These are phyloP conservation scores for Dictyophora rubrovolvata DNA, from an alignment of 768 basidiomycete genomes.

Conservation along the genomic window DNA sequence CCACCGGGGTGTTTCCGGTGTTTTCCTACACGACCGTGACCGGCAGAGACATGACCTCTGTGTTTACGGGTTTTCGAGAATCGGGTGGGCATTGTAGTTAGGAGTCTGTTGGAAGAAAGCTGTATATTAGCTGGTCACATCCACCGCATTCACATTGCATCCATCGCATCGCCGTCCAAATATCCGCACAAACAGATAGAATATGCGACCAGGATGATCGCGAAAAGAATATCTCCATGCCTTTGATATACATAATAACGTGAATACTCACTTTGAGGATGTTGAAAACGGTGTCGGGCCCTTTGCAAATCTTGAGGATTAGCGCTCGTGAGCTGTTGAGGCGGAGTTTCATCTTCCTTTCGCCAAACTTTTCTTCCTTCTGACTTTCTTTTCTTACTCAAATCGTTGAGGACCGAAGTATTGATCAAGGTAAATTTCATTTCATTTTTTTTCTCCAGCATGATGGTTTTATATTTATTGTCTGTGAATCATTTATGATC, in stretches of 20 bases:
- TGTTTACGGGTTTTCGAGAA: slow-evolving; percentile 98
- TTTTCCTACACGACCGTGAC: slow-evolving; percentile 99
- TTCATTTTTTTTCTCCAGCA: slow-evolving; percentile 31
- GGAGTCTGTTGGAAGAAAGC: slow-evolving; percentile 18
- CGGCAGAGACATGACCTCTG: slow-evolving; percentile 98
- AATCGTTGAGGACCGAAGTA: background rate
- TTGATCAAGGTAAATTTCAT: background rate
- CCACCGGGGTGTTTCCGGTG: slow-evolving; percentile 99
- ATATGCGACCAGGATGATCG: background rate
- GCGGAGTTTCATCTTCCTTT: background rate
- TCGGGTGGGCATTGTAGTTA: slow-evolving; percentile 78
- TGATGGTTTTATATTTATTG: slow-evolving; percentile 55
- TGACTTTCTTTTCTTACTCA: background rate
- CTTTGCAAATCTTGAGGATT: background rate
- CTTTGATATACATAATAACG: slow-evolving; percentile 25
- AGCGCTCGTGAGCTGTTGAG: background rate
- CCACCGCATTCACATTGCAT: background rate
- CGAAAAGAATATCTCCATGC: slow-evolving; percentile 7
- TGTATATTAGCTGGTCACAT: slow-evolving; percentile 13
- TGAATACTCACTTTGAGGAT: slow-evolving; percentile 60
- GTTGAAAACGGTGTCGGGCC: slow-evolving; percentile 15
- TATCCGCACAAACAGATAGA: slow-evolving; percentile 22
- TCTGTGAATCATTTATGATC: slow-evolving; percentile 51
- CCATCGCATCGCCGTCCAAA: slow-evolving; percentile 11
- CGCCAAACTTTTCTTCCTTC: background rate